Percentiles rank a stretch among this genome's conserved stretches.
Conservation (phyloP, 2,329 filamentous ascomycete species). For the Calonectria pauciramosa region DNA sequence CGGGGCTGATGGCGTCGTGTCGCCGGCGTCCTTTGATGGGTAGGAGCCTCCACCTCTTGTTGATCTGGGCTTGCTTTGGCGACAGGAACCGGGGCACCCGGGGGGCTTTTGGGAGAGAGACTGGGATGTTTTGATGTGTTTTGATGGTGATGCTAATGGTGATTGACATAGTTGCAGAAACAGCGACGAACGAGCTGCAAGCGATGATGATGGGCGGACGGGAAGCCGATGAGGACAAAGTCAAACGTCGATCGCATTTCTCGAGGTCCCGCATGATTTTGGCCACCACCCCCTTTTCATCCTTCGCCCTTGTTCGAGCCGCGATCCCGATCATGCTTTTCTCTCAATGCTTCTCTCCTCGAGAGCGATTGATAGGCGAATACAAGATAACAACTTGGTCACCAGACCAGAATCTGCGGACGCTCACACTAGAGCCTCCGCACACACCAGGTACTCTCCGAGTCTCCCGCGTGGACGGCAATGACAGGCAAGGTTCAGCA, state of each 20-base stretch:
- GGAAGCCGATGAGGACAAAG: slow-evolving; percentile 26
- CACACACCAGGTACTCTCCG: neutral
- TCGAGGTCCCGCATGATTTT: slow-evolving; percentile 14
- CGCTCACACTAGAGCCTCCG: too few relatives aligned
- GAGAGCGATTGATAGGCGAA: neutral
- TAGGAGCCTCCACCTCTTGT: slow-evolving; percentile 19
- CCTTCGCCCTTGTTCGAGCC: slow-evolving; percentile 4
- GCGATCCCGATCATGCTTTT: slow-evolving; percentile 10
- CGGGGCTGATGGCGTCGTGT: slow-evolving; percentile 14
- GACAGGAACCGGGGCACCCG: slow-evolving; percentile 1
- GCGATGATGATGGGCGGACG: slow-evolving; percentile 28
- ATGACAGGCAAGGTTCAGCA: neutral
- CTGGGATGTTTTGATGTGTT: neutral
- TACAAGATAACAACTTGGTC: neutral
- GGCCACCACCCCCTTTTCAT: slow-evolving; percentile 8
- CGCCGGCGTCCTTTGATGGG: neutral
- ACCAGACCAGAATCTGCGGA: neutral
- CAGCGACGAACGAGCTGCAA: slow-evolving; percentile 8
- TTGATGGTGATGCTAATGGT: neutral
- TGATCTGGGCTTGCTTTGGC: slow-evolving; percentile 24
- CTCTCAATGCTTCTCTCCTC: neutral
- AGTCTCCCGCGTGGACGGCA: neutral
- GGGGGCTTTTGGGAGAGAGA: neutral
- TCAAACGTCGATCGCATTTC: slow-evolving; percentile 37
- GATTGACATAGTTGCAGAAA: slow-evolving; percentile 20